These are phyloP conservation scores for Eragrostis nindensis DNA, from an alignment of 176 grass and related monocot species.

Conservation along the genomic window DNA sequence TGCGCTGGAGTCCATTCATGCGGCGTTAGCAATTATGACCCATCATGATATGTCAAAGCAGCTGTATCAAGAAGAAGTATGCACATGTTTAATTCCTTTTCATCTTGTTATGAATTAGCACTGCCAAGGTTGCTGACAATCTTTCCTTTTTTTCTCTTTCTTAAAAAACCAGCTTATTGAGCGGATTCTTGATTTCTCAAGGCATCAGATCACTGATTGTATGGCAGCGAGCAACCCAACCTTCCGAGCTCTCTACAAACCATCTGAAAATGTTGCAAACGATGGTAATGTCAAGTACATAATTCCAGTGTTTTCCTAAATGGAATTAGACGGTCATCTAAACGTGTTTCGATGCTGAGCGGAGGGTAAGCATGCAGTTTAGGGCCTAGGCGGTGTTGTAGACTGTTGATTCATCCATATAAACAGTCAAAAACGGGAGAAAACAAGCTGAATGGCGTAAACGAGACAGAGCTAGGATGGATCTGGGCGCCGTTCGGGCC, in stretches of 20 bases:
- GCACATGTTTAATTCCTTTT: conserved; percentile 3
- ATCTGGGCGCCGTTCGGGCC: too few species aligned
- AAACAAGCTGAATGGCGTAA: too few species aligned
- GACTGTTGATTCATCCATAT: too few species aligned
- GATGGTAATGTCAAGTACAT: conserved; percentile 54
- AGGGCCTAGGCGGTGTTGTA: too few species aligned
- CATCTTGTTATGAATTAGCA: conserved; percentile 23
- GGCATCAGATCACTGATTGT: conserved; percentile 89
- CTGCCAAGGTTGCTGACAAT: conserved; percentile 34
- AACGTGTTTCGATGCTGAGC: too few species aligned
- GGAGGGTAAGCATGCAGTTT: too few species aligned
- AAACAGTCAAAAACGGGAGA: too few species aligned
- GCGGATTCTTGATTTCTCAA: conserved; percentile 94
- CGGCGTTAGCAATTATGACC: conserved; percentile 86
- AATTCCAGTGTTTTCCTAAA: too few species aligned
- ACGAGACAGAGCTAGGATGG: too few species aligned
- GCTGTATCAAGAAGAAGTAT: conserved; percentile 93
- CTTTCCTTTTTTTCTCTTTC: neutral
- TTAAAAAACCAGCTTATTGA: conserved; percentile 78
- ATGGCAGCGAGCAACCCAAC: conserved; percentile 89
- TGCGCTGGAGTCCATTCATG: conserved; percentile 90
- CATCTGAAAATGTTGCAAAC: conserved; percentile 72
- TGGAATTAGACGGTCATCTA: too few species aligned
- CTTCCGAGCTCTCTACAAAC: conserved; percentile 77
- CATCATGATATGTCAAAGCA: conserved; percentile 97